A percentile compares a stretch with the other conserved stretches of the same genome.
Evolutionary conservation across 1,284 basidiomycete species (phyloP).

Genomic region (Fistulinella cinereoalba): DNA sequence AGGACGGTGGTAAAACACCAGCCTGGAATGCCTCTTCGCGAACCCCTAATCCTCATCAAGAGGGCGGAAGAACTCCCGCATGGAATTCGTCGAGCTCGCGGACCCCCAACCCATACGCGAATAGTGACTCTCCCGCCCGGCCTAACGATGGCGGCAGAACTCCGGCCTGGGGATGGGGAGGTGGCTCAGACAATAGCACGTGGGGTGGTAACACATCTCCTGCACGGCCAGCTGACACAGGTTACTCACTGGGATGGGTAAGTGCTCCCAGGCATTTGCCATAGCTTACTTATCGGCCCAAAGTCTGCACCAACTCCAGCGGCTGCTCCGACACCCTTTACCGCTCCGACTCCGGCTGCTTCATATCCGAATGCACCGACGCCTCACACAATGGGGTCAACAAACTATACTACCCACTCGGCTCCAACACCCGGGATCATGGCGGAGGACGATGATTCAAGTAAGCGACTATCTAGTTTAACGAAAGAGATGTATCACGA

Average conservation of each 20-base stretch:
- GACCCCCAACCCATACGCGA: slow-evolving; percentile 57
- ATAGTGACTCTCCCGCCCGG: slow-evolving; percentile 28
- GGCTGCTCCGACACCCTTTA: slow-evolving; percentile 51
- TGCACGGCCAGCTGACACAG: slow-evolving; percentile 33
- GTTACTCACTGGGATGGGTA: slow-evolving; percentile 34
- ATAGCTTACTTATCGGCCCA: slow-evolving; percentile 1
- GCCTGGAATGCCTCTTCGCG: slow-evolving; percentile 51
- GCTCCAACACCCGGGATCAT: slow-evolving; percentile 37
- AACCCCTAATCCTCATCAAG: slow-evolving; percentile 70
- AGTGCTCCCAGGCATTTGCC: slow-evolving; percentile 8
- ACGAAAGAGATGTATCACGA: slow-evolving; percentile 2
- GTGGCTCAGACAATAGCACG: slow-evolving; percentile 16
- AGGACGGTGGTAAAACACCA: slow-evolving; percentile 51
- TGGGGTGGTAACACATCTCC: slow-evolving; percentile 39
- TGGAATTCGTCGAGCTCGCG: slow-evolving; percentile 53
- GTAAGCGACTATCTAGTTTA: slow-evolving; percentile 11
- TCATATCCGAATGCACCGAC: slow-evolving; percentile 37
- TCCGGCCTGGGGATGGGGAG: slow-evolving; percentile 32
- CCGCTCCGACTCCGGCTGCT: slow-evolving; percentile 35
- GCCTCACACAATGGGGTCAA: slow-evolving; percentile 32
- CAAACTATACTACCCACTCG: slow-evolving; percentile 20
- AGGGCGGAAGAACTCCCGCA: slow-evolving; percentile 53
- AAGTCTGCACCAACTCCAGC: slow-evolving; percentile 56
- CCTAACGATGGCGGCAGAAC: slow-evolving; percentile 39
- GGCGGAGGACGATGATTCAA: slow-evolving; percentile 27